phyloP scores from a whole-genome alignment of 225 moss, liverwort and hornwort genomes.

The Bryum argenteum region DNA sequence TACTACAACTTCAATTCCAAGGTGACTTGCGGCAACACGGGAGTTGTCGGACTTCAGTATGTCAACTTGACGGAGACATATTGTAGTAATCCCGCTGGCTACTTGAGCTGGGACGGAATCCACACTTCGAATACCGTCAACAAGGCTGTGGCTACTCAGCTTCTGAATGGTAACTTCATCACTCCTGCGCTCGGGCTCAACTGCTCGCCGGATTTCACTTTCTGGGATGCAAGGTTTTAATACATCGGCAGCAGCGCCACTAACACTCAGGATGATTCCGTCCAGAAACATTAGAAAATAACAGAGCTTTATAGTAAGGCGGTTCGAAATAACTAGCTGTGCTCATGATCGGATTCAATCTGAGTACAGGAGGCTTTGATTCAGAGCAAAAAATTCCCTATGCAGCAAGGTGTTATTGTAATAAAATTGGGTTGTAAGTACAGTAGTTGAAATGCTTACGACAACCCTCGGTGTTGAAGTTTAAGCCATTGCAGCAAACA shows the following conservation, averaged over 20 bases:
- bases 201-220: constrained; percentile 45
- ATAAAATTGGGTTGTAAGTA: neutral
- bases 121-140: constrained; percentile 48
- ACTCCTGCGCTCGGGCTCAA: constrained; percentile 41
- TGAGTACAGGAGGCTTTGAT: neutral
- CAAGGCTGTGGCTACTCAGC: constrained; percentile 38
- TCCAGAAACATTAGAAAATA: neutral
- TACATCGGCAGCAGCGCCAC: neutral
- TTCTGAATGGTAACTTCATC: constrained; percentile 47
- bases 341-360: neutral
- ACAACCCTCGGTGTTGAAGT: no score
- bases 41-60: constrained; percentile 32
- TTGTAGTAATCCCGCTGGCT: constrained; percentile 30
- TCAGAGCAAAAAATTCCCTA: neutral
- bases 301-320: neutral
- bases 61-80: constrained; percentile 25
- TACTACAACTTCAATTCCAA: constrained; percentile 46
- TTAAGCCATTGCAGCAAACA: no score
- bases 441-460: no score
- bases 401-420: neutral
- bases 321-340: neutral
- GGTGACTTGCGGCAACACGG: constrained; percentile 44
- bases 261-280: no score
- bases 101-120: constrained; percentile 59
- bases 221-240: constrained; percentile 33